Evolutionary conservation across 2,329 filamentous ascomycete species (phyloP).

Genomic region (Microsporum ferrugineum): DNA sequence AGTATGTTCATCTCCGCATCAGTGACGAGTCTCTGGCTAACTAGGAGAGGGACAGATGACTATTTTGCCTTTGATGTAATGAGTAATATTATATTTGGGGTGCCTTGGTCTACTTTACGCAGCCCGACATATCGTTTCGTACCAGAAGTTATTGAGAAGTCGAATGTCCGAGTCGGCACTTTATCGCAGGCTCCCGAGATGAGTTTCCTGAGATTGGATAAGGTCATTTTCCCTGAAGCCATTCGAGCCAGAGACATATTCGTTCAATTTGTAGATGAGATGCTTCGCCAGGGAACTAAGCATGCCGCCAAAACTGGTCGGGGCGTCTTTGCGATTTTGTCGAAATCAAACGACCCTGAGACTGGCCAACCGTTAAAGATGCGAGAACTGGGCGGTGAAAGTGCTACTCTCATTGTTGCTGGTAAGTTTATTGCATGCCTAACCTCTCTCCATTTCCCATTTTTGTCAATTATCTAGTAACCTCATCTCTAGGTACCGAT

Average conservation of each 20-base stretch:
- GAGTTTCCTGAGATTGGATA: neutral
- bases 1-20: neutral
- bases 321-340: constrained; percentile 38
- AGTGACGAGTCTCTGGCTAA: neutral
- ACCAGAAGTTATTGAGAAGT: neutral
- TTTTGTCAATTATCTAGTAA: constrained; percentile 18
- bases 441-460: neutral
- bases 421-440: neutral
- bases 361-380: constrained; percentile 34
- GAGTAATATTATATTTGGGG: constrained; percentile 26
- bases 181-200: neutral
- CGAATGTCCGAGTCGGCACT: constrained; percentile 7
- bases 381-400: constrained; percentile 39
- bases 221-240: constrained; percentile 4
- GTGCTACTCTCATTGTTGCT: constrained; percentile 27
- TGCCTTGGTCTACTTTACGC: constrained; percentile 3
- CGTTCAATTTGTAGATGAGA: constrained; percentile 8
- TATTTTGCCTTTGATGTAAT: constrained; percentile 43
- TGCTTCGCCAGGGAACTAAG: constrained; percentile 9
- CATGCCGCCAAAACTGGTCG: constrained; percentile 19
- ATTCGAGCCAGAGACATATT: constrained; percentile 9
- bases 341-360: constrained; percentile 37
- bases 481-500: constrained; percentile 16
- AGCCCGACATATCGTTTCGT: neutral
- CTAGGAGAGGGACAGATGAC: constrained; percentile 27